A percentile compares a stretch with the other conserved stretches of the same genome.
Evolutionary conservation across 139 green algal species (phyloP).

Genomic region (Auxenochlorella protothecoides): DNA sequence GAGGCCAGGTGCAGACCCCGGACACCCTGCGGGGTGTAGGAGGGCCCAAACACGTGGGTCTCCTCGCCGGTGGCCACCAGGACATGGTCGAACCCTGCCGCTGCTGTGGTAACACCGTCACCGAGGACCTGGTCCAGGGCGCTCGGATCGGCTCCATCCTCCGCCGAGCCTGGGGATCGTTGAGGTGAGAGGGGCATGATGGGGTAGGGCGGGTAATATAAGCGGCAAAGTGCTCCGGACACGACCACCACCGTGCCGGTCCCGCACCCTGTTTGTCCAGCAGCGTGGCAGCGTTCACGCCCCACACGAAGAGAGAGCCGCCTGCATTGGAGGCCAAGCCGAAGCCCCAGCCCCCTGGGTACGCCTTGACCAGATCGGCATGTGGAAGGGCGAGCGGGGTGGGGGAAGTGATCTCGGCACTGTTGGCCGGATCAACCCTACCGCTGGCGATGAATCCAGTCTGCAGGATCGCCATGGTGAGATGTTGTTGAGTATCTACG

Average conservation of each 20-base stretch:
- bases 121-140: constrained; percentile 7
- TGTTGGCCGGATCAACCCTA: constrained; percentile 6
- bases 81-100: constrained; percentile 19
- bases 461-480: constrained; percentile 10
- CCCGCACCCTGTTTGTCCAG: constrained; percentile 22
- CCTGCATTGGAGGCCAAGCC: constrained; percentile 13
- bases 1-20: constrained; percentile 5
- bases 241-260: not conserved
- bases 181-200: too few relatives aligned
- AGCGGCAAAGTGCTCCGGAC: not conserved
- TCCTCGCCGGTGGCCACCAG: not conserved
- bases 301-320: constrained; percentile 48
- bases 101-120: not conserved
- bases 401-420: constrained; percentile 15
- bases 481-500: constrained; percentile 7
- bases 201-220: too few relatives aligned
- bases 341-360: constrained; percentile 21
- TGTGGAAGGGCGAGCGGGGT: not conserved
- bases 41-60: constrained; percentile 10
- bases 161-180: not conserved
- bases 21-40: not conserved
- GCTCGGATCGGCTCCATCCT: constrained; percentile 8
- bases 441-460: constrained; percentile 20
- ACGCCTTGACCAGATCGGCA: constrained; percentile 1
- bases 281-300: constrained; percentile 28